Evolutionary conservation across 192 early-diverging fungal species (phyloP), one percentile per base, ranked within the genome.

Genomic region (Coemansia sp.): DNA sequence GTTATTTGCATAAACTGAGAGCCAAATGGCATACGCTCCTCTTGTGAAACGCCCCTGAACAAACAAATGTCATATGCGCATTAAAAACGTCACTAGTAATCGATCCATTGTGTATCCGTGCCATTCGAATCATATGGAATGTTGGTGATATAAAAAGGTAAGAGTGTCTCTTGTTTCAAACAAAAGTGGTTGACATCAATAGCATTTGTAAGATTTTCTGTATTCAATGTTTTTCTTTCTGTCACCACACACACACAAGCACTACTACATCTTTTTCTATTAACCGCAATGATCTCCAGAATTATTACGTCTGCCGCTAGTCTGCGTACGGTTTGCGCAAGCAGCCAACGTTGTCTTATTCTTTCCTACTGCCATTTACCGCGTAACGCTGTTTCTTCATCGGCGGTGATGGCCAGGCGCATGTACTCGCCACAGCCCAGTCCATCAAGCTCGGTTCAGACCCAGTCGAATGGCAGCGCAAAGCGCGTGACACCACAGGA

Each of bases 401-500:
- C 61, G 61, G 62, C 57, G 57, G 45, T 68, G 30, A 26, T 57
- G 31, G 29, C 55, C 57, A 59, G 48, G 48, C 72, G 62, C 61
- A 53, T 51, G 31, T 68, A 74, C 21, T 61, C 56, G 39, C 72
- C 61, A 3, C 66, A 68, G 51, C 23, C 33, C 28, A 51, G 48
- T 13, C 10, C 48, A 15, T 23, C 25, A 51, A 71, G n/a, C 49
- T 21, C 43, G 43, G 55, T 30, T 42, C 63, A 31, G 45, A n/a
- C 61, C 10, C 45, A 46, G 25, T 26, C 51, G 23, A n/a, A 59
- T 30, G n/a, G 9, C 46, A 28, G 49, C 33, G 43, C 26, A 52
- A 57, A 66, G 35, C 18, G 4, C 5, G 26, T 52, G 48, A 45
- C 72, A 18, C 77, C 68, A 1, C 57, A 71, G 7, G 72, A 80